phyloP scores from a whole-genome alignment of 108 stramenopile genomes.

The Fistulifera pelliculosa region DNA sequence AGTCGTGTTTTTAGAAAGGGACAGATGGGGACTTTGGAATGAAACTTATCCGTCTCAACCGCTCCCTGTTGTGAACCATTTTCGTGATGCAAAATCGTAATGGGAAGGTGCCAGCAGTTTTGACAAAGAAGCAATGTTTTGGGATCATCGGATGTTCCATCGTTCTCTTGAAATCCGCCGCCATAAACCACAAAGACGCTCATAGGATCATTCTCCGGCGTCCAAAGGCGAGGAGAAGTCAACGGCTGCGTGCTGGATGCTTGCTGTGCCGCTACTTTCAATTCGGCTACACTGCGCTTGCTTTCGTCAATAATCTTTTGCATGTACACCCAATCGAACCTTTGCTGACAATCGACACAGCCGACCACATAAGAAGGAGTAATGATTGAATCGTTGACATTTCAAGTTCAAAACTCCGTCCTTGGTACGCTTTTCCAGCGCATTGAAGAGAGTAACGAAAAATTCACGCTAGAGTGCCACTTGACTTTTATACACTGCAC shows the following conservation, averaged over 20 bases:
- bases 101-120: too few species aligned
- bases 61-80: too few species aligned
- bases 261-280: slow-evolving; percentile 14
- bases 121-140: too few species aligned
- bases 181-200: slow-evolving; percentile 32
- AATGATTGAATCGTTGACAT: slow-evolving; percentile 2
- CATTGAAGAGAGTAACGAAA: slow-evolving; percentile 31
- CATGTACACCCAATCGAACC: slow-evolving; percentile 37
- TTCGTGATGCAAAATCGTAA: too few species aligned
- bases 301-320: slow-evolving; percentile 22
- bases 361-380: slow-evolving; percentile 27
- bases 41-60: neutral
- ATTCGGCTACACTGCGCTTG: slow-evolving; percentile 18
- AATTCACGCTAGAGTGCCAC: slow-evolving; percentile 13
- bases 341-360: slow-evolving; percentile 14
- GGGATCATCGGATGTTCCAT: too few species aligned
- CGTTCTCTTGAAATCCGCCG: too few species aligned
- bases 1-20: slow-evolving; percentile 3
- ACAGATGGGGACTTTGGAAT: slow-evolving; percentile 7
- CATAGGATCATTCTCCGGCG: too few species aligned
- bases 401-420: slow-evolving; percentile 12
- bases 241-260: slow-evolving; percentile 1
- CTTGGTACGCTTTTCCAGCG: slow-evolving; percentile 23
- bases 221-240: slow-evolving; percentile 26
- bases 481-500: slow-evolving; percentile 11